Evolutionary conservation across 2,329 filamentous ascomycete species (phyloP).

Genomic region (Aspergillus ustus): DNA sequence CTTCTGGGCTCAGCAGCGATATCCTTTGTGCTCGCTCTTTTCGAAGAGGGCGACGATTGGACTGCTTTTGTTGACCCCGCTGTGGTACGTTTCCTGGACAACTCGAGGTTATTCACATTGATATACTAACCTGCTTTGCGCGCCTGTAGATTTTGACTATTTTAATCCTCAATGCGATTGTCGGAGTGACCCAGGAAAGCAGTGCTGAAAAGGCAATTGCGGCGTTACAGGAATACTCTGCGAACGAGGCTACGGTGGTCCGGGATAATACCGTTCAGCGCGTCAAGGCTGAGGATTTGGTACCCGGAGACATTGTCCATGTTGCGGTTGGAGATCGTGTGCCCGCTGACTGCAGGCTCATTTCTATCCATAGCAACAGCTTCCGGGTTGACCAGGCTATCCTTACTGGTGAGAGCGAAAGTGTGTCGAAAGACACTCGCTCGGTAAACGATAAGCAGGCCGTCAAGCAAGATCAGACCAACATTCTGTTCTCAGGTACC

Average conservation of each 20-base stretch:
- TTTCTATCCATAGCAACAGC: constrained; percentile 94
- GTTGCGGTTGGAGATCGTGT: constrained; percentile 90
- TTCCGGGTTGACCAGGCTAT: constrained; percentile 97
- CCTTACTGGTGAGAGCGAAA: constrained; percentile 96
- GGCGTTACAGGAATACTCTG: constrained; percentile 97
- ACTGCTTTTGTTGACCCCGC: constrained; percentile 95
- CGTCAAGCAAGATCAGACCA: constrained; percentile 95
- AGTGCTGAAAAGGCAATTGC: constrained; percentile 98
- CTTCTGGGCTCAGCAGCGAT: constrained; percentile 89
- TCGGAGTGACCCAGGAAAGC: constrained; percentile 97
- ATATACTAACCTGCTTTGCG: constrained; percentile 23
- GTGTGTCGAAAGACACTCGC: constrained; percentile 80
- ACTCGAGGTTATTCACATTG: background rate
- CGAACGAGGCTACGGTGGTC: constrained; percentile 93
- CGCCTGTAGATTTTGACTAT: constrained; percentile 83
- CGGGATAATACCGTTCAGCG: constrained; percentile 80
- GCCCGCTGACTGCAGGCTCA: constrained; percentile 88
- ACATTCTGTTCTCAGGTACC: constrained; percentile 98
- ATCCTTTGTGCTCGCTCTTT: constrained; percentile 89
- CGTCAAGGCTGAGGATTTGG: constrained; percentile 94
- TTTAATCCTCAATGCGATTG: constrained; percentile 92
- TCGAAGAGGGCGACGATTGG: constrained; percentile 93
- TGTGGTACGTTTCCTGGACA: constrained; percentile 68
- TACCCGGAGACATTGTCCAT: constrained; percentile 89
- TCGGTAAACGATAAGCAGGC: constrained; percentile 77